Evolutionary conservation across 2,329 filamentous ascomycete species (phyloP), one percentile per base, ranked within the genome.

Genomic region (Cadophora sp.): DNA sequence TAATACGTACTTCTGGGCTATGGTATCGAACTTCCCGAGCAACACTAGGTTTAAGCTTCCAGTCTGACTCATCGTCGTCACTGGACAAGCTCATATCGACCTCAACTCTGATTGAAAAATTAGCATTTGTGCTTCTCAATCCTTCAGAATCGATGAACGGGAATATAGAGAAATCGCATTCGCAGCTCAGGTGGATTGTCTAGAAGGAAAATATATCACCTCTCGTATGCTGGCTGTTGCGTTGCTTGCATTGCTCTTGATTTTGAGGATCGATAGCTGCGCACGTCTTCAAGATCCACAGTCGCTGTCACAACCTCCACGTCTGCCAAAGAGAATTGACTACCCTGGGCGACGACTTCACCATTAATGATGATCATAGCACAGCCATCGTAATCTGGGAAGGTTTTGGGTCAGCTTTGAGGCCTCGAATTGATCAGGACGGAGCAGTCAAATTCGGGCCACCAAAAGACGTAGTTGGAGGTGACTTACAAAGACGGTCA

Each of bases 341-440:
- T 48, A 3, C 62, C 62, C 50, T 64, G 62, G n/a, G 62, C 51
- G 6, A 64, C 34, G 19, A 64, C 40, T 55, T 58, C 27, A 6
- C 62, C 62, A 46, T 64, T 58, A 4, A 64, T n/a, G 19, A 64
- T 12, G 16, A 64, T 58, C 51, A 64, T 46, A 16, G 62, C 62
- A 14, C 22, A 64, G 14, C 62, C 62, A 58, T 64, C 62, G n/a
- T 64, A 64, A 5, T 64, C 34, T 37, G 34, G 9, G 8, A 37
- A 12, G 34, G 8, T 4, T 11, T 4, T 12, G 34, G 9, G 34
- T 37, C 34, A 37, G 34, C 34, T 37, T 37, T n/a, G n/a, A n/a
- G 34, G 4, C 14, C 11, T 4, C 14, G 34, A 37, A 8, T 11
- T 37, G 7, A 37, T 9, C 8, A 9, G 34, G 7, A 37, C 9